Evolutionary conservation across 1,139 yeast genomes (phyloP).

Genomic region (Saccharomyces hybrid): DNA sequence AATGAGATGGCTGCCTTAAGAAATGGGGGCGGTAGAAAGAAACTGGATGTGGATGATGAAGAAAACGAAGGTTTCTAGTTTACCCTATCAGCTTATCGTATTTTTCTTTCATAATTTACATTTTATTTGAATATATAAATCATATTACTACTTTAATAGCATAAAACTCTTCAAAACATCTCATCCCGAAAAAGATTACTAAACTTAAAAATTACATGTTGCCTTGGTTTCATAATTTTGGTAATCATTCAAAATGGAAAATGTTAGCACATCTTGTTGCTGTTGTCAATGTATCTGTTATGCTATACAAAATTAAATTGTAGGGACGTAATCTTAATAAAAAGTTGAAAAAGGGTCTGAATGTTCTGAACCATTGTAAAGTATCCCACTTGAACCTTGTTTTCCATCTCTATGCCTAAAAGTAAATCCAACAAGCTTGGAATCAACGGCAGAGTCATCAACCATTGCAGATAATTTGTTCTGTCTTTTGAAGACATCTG

Average conservation of each 20-base stretch:
- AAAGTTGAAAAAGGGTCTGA: slow-evolving; percentile 38
- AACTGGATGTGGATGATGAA: slow-evolving; percentile 48
- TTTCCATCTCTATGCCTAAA: slow-evolving; percentile 75
- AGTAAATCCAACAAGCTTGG: slow-evolving; percentile 91
- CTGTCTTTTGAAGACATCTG: slow-evolving; percentile 89
- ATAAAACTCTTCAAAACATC: neutral
- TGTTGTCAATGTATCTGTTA: neutral
- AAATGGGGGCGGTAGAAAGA: slow-evolving; percentile 67
- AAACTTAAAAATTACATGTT: neutral
- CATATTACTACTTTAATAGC: slow-evolving; percentile 25
- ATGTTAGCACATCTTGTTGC: neutral
- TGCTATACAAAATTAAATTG: neutral
- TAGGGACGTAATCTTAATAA: slow-evolving; percentile 20
- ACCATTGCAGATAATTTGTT: slow-evolving; percentile 78
- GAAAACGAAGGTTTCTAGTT: slow-evolving; percentile 16
- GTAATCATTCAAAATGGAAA: neutral
- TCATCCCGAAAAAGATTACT: neutral
- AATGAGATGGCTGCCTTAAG: slow-evolving; percentile 65
- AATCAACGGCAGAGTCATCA: slow-evolving; percentile 54
- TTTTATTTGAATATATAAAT: slow-evolving; percentile 1
- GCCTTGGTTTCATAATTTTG: neutral
- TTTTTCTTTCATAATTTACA: neutral
- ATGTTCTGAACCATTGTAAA: slow-evolving; percentile 33
- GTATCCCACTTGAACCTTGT: slow-evolving; percentile 35
- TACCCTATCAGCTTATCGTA: neutral